Base-by-base conservation (phyloP, 2,329 filamentous ascomycete genomes). In the Coniochaeta sp. region DNA sequence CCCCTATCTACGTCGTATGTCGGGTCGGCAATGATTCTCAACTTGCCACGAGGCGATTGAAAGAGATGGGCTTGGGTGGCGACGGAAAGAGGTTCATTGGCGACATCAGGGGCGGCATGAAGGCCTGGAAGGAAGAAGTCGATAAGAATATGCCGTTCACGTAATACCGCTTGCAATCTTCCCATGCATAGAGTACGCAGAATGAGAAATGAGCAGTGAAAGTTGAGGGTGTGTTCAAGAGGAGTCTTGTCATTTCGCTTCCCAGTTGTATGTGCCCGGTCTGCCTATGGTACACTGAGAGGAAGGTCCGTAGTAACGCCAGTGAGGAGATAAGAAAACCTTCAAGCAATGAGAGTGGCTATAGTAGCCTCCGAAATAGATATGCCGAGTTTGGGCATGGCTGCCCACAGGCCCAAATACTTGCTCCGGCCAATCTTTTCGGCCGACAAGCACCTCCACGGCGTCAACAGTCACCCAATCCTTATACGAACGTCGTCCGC, bases 21-120 rank as follows among this genome's bases (percentile, higher is more conserved):
- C 80, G 89, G 33, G 78, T 89, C 1, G 90, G 90, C 0, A 90
- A 93, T 64, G 90, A 95, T 70, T 93, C 89, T 12, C 90, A 93
- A 69, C 66, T 91, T 22, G 86, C 86, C 0, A 81, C 86, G 0
- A 81, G 77, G 65, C 87, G 84, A 66, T 75, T 93, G 60, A 87
- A 88, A 67, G 82, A 88, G 16, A 68, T 85, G 52, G 84, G 84
- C 0, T 65, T 86, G 1, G 82, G 79, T 34, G 68, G 69, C n/a
- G 72, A 73, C 1, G 82, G 83, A 0, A 73, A 76, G 54, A 79
- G 85, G 12, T 84, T 81, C 64, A 83, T 93, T 52, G 84, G 84
- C 12, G 90, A 95, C 70, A 85, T 95, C 28, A 77, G 77, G 58
- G 90, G 89, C 0, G 90, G 90, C 0, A 80, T 93, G 68, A 79